Evolutionary conservation across 225 moss, liverwort and hornwort species (phyloP), one percentile per base, ranked within the genome.

Genomic region (Neckera pumila): DNA sequence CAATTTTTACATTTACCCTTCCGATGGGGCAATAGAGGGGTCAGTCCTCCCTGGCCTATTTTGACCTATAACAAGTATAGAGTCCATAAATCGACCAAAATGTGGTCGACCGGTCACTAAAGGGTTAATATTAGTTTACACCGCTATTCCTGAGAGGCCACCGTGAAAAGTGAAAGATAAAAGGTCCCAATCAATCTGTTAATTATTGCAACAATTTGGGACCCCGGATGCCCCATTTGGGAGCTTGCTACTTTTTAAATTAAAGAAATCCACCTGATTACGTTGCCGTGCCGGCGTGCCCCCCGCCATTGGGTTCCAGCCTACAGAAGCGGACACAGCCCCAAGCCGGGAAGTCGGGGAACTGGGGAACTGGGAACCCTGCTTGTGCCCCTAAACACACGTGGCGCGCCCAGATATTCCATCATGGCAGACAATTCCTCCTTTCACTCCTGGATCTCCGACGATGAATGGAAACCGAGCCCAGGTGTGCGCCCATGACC

Each of bases 361-460:
- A 53, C 53, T 14, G 0, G 26, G 19, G 75, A 75, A 76, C 76
- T 0, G 20, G 21, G 53, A 21, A 33, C 34, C 27, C 27, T 28
- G 45, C 3, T 4, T 34, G 18, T 13, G 26, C 65, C 33, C 75
- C 17, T 10, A 36, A 85, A 1, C 66, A 47, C 70, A 88, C 90
- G 88, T 91, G 88, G 90, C 82, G 85, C 85, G 51, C 43, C 82
- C 54, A 82, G 54, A 54, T 38, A 59, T n/a, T 77, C 88, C 88
- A 82, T 82, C 85, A 88, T 61, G 80, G 61, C 61, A 81, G 62
- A 85, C 43, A 81, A 85, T 82, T 88, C 76, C 81, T 69, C 45
- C 65, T 84, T 80, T 61, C 51, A 4, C 85, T 90, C 60, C 88
- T 67, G 81, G 85, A 85, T 85, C 87, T 87, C 56, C 84, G 84